Evolutionary conservation across 1,139 yeast genomes (phyloP).

Genomic region (Suhomyces kunorum): DNA sequence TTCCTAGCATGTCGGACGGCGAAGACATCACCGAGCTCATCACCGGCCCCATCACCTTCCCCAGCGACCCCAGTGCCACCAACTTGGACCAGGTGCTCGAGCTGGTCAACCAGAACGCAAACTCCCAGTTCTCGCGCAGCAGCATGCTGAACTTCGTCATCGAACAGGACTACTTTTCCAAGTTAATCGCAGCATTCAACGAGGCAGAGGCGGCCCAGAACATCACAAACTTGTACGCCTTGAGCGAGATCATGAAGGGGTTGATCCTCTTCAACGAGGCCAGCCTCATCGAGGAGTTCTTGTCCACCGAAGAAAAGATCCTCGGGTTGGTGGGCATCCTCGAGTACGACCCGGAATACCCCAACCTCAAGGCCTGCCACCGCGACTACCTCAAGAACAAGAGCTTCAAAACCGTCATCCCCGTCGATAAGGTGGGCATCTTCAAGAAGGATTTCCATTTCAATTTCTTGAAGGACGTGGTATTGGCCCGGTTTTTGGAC

Average conservation of each 20-base stretch:
- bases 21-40: conserved; percentile 70
- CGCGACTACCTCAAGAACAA: conserved; percentile 62
- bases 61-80: conserved; percentile 53
- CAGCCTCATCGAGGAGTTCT: conserved; percentile 62
- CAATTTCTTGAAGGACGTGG: conserved; percentile 83
- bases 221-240: conserved; percentile 55
- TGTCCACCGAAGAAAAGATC: conserved; percentile 58
- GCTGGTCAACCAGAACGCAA: conserved; percentile 55
- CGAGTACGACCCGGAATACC: conserved; percentile 89
- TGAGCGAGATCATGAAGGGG: conserved; percentile 74
- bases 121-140: conserved; percentile 56
- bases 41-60: conserved; percentile 77
- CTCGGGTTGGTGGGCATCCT: conserved; percentile 75
- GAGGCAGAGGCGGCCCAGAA: conserved; percentile 50
- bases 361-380: conserved; percentile 76
- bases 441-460: conserved; percentile 75
- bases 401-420: conserved; percentile 72
- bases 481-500: conserved; percentile 75
- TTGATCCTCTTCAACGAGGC: conserved; percentile 72
- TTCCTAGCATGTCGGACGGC: conserved; percentile 47
- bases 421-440: conserved; percentile 55
- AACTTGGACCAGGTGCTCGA: conserved; percentile 55
- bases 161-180: conserved; percentile 52
- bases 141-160: conserved; percentile 54
- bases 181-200: conserved; percentile 54